These are phyloP conservation scores for Biscogniauxia marginata DNA, from an alignment of 2,329 filamentous ascomycete genomes.

Conservation along the genomic window DNA sequence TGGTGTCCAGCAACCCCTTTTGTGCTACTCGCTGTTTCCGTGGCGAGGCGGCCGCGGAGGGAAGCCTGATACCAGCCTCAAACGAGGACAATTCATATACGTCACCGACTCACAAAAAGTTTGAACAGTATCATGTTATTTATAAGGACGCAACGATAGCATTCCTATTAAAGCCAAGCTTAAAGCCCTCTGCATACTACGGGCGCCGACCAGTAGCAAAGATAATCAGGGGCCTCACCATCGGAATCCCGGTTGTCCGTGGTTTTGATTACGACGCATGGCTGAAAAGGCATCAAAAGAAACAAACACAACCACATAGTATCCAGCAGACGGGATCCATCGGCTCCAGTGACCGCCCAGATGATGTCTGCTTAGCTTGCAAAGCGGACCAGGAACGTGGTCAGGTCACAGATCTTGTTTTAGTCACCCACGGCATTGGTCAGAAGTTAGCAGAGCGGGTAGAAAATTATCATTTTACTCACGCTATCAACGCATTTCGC, in stretches of 20 bases:
- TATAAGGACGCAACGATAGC: conserved; percentile 77
- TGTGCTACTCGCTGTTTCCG: conserved; percentile 60
- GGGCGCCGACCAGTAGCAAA: conserved; percentile 77
- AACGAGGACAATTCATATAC: conserved; percentile 40
- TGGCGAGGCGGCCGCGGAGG: conserved; percentile 58
- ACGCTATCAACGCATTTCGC: conserved; percentile 88
- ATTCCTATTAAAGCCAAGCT: conserved; percentile 80
- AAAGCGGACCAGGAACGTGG: conserved; percentile 61
- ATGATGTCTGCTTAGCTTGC: conserved; percentile 55
- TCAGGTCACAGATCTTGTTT: conserved; percentile 79
- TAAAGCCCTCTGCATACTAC: conserved; percentile 83
- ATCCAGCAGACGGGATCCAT: conserved; percentile 23
- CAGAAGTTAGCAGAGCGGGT: conserved; percentile 94
- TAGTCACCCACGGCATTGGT: conserved; percentile 93
- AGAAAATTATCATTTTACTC: conserved; percentile 96
- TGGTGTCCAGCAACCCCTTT: conserved; percentile 53
- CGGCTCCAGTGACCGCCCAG: conserved; percentile 26
- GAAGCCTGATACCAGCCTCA: conserved; percentile 34
- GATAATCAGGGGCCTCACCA: conserved; percentile 76
- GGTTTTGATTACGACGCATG: conserved; percentile 80
- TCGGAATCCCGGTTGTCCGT: conserved; percentile 84
- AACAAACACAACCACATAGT: conserved; percentile 32
- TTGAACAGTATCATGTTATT: conserved; percentile 76
- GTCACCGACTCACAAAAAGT: conserved; percentile 53
- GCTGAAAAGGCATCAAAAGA: conserved; percentile 65